Evolutionary conservation across 352 stramenopile species (phyloP).

Genomic region (Pythium coloratum): DNA sequence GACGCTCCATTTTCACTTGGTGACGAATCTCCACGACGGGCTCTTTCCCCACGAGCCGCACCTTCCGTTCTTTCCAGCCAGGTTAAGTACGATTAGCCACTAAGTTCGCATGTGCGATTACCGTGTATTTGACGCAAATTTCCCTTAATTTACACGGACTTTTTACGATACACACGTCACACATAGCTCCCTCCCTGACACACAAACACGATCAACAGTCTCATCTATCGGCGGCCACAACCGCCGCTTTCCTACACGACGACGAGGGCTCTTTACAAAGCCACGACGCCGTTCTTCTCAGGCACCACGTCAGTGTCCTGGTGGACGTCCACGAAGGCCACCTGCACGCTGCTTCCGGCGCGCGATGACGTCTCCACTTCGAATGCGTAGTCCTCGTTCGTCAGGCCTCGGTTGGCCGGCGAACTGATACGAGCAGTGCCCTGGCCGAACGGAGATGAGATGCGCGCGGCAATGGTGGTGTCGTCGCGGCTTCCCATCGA

Average conservation of each 20-base stretch:
- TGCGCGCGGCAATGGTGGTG: not conserved
- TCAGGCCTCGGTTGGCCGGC: constrained; percentile 7
- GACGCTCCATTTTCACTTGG: constrained; percentile 18
- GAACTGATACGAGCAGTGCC: constrained; percentile 22
- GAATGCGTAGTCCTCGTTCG: constrained; percentile 26
- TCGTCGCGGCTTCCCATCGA: constrained; percentile 9
- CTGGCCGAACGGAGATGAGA: constrained; percentile 26
- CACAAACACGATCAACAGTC: constrained; percentile 3
- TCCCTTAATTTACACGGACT: constrained; percentile 15
- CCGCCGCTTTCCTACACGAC: not conserved
- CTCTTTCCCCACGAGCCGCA: not conserved
- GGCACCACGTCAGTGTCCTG: constrained; percentile 7
- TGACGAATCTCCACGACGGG: constrained; percentile 16
- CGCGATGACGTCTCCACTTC: constrained; percentile 15
- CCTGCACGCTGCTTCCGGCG: constrained; percentile 21
- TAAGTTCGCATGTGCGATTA: constrained; percentile 8
- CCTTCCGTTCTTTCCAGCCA: constrained; percentile 23
- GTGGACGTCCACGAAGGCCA: constrained; percentile 15
- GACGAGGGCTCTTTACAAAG: constrained; percentile 8
- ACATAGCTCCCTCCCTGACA: not conserved
- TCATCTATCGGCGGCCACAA: not conserved
- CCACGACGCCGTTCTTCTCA: constrained; percentile 20
- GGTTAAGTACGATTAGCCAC: constrained; percentile 12
- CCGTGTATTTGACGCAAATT: constrained; percentile 2
- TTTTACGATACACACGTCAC: constrained; percentile 4